A percentile compares a stretch with the other conserved stretches of the same genome.
These are phyloP conservation scores for Yarrowia keelungensis DNA, from an alignment of 805 yeast genomes.

Conservation along the genomic window DNA sequence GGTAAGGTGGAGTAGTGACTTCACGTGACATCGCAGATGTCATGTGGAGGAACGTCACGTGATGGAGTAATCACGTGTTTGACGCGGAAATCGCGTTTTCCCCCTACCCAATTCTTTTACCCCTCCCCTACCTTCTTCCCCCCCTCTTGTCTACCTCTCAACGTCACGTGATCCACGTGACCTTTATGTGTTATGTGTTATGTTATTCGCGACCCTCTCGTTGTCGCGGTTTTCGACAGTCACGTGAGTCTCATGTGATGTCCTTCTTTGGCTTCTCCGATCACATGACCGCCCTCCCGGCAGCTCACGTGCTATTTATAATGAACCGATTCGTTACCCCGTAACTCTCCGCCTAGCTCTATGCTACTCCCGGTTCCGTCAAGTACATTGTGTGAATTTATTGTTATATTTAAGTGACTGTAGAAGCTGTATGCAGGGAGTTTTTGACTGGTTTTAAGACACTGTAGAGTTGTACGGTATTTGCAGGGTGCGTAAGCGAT, in stretches of 20 bases:
- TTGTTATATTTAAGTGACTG: conserved; percentile 6
- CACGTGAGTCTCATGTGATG: background rate
- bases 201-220: too few relatives aligned
- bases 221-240: too few relatives aligned
- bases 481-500: too few relatives aligned
- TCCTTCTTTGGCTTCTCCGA: background rate
- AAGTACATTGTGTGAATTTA: conserved; percentile 21
- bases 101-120: too few relatives aligned
- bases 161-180: conserved; percentile 1
- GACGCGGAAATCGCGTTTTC: too few relatives aligned
- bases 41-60: background rate
- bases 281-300: background rate
- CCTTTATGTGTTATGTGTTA: background rate
- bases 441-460: background rate
- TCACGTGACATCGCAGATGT: too few relatives aligned
- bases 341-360: conserved; percentile 33
- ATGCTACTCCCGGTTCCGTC: conserved; percentile 36
- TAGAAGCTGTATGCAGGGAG: too few relatives aligned
- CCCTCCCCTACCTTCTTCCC: background rate
- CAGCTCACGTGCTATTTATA: conserved; percentile 21
- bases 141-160: background rate
- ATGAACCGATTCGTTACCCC: conserved; percentile 39
- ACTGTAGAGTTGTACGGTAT: conserved; percentile 34
- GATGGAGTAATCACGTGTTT: too few relatives aligned
- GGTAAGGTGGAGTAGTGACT: conserved; percentile 40